Evolutionary conservation across 1,139 yeast genomes (phyloP).

Genomic region (Yamadazyma conglobata): DNA sequence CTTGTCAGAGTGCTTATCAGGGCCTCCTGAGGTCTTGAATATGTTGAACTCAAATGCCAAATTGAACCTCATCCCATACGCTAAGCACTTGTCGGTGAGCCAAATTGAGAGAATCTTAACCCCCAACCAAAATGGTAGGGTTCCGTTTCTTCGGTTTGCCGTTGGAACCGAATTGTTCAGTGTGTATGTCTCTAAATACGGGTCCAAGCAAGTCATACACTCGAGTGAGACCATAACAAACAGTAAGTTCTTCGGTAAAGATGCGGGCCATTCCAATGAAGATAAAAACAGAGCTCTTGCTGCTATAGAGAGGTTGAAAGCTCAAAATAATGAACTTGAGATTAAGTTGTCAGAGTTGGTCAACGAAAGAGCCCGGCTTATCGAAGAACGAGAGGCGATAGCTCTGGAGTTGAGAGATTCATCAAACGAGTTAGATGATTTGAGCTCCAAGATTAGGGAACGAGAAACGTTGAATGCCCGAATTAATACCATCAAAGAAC

Average conservation of each 20-base stretch:
- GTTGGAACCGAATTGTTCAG: constrained; percentile 55
- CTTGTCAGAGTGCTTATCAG: constrained; percentile 64
- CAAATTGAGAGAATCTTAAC: constrained; percentile 38
- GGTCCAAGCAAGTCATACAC: constrained; percentile 48
- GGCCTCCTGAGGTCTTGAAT: constrained; percentile 70
- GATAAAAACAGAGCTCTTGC: constrained; percentile 18
- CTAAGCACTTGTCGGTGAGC: constrained; percentile 38
- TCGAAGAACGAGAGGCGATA: neutral
- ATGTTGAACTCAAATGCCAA: constrained; percentile 65
- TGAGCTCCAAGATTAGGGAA: constrained; percentile 1
- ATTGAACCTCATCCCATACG: constrained; percentile 64
- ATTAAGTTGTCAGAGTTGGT: neutral
- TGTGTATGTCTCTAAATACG: constrained; percentile 56
- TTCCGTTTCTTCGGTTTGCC: constrained; percentile 53
- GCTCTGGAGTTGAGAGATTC: constrained; percentile 1
- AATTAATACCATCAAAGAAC: constrained; percentile 7
- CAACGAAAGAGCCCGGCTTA: neutral
- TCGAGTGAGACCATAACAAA: constrained; percentile 31
- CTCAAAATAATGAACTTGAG: neutral
- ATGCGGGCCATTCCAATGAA: constrained; percentile 42
- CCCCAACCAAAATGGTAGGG: constrained; percentile 34
- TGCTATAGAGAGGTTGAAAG: constrained; percentile 1
- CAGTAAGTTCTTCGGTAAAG: constrained; percentile 35
- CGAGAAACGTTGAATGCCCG: constrained; percentile 8
- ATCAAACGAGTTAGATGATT: constrained; percentile 1